A percentile compares a stretch with the other conserved stretches of the same genome.
phyloP scores from a whole-genome alignment of 441 rosid species.

The Mallotus repandus region DNA sequence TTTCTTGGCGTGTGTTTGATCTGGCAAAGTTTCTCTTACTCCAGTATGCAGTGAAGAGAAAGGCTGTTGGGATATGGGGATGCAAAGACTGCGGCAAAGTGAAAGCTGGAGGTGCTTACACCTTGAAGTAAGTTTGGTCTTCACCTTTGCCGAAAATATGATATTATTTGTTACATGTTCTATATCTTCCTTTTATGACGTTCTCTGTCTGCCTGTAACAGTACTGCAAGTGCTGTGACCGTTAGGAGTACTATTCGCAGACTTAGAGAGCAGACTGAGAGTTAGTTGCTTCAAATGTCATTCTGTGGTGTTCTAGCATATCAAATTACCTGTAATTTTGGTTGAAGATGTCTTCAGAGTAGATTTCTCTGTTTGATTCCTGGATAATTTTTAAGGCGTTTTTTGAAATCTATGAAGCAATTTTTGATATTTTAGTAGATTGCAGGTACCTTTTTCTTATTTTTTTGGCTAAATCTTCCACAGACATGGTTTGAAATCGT shows the following conservation, averaged over 20 bases:
- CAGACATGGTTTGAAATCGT: too few species aligned
- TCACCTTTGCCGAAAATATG: too few species aligned
- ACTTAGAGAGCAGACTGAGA: slow-evolving; percentile 91
- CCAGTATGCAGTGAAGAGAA: slow-evolving; percentile 85
- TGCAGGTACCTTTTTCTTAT: too few species aligned
- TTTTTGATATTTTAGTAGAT: not conserved
- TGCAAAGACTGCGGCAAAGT: slow-evolving; percentile 95
- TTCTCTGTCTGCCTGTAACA: slow-evolving; percentile 17
- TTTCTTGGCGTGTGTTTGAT: not conserved
- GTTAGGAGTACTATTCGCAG: slow-evolving; percentile 83
- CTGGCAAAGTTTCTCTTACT: not conserved
- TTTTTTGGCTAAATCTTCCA: too few species aligned
- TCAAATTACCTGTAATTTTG: not conserved
- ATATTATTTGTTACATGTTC: too few species aligned
- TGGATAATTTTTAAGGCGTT: not conserved
- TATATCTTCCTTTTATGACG: not conserved
- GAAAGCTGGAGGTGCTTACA: slow-evolving; percentile 95
- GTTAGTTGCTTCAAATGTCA: slow-evolving; percentile 29
- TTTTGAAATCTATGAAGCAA: slow-evolving; percentile 14
- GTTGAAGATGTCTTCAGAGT: not conserved
- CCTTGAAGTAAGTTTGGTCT: slow-evolving; percentile 61
- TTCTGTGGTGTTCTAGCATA: too few species aligned
- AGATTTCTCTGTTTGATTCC: not conserved
- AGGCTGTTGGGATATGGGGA: slow-evolving; percentile 92
- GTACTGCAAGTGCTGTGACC: slow-evolving; percentile 91